Conservation (phyloP, 2,329 filamentous ascomycete genomes). For the Trichoderma polysporum region DNA sequence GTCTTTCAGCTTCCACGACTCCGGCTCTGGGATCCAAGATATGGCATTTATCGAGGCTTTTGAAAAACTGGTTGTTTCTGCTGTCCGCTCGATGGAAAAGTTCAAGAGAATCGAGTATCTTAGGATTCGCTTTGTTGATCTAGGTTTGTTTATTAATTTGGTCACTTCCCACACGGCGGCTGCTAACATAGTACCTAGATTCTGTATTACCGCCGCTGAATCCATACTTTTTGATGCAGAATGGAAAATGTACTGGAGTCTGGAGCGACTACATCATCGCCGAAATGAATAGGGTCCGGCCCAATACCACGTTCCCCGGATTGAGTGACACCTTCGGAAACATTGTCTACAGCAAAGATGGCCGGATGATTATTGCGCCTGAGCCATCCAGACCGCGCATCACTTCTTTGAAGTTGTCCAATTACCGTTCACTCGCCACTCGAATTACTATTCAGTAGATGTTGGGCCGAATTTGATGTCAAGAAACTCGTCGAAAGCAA, state of each 20-base stretch:
- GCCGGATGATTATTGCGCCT: slow-evolving; percentile 55
- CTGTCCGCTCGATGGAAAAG: slow-evolving; percentile 58
- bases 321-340: slow-evolving; percentile 64
- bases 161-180: neutral
- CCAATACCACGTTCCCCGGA: slow-evolving; percentile 58
- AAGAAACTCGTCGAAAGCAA: neutral
- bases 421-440: slow-evolving; percentile 53
- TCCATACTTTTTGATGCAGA: slow-evolving; percentile 66
- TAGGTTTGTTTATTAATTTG: slow-evolving; percentile 47
- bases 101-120: slow-evolving; percentile 62
- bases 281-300: slow-evolving; percentile 58
- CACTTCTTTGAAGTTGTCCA: slow-evolving; percentile 56
- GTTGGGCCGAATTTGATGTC: neutral
- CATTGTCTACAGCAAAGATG: slow-evolving; percentile 58
- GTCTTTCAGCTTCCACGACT: slow-evolving; percentile 56
- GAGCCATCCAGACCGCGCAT: slow-evolving; percentile 54
- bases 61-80: slow-evolving; percentile 65
- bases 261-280: slow-evolving; percentile 69
- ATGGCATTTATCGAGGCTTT: slow-evolving; percentile 71
- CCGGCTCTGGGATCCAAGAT: slow-evolving; percentile 68
- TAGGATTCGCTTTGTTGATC: slow-evolving; percentile 72
- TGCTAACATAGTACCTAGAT: slow-evolving; percentile 44
- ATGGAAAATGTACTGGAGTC: slow-evolving; percentile 63
- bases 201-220: slow-evolving; percentile 69
- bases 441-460: slow-evolving; percentile 39